Conservation (phyloP, 179 eudicot genomes). For the Nepenthes alata region DNA sequence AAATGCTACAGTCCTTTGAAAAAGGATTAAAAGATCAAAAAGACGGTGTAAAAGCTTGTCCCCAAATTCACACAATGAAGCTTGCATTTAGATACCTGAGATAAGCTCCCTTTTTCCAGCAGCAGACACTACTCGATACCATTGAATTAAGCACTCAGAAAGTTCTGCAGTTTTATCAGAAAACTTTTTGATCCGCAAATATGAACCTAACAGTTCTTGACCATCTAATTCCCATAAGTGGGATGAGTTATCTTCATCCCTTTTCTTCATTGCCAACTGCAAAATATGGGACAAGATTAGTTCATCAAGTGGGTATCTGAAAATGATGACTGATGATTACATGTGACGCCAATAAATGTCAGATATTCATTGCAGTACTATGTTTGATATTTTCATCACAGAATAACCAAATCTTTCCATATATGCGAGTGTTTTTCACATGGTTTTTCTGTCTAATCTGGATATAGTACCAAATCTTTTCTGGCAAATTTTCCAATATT, state of each 20-base stretch:
- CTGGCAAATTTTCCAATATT: too few relatives aligned
- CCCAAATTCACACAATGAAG: slow-evolving; percentile 2
- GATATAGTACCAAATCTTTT: too few relatives aligned
- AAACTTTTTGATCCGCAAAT: slow-evolving; percentile 51
- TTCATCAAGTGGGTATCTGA: too few relatives aligned
- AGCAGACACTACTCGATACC: slow-evolving; percentile 68
- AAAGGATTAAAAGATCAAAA: too few relatives aligned
- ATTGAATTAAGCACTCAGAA: slow-evolving; percentile 67
- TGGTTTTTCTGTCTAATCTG: too few relatives aligned
- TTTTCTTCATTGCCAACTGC: slow-evolving; percentile 63
- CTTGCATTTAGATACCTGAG: slow-evolving; percentile 43
- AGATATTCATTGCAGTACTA: too few relatives aligned
- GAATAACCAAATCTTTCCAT: too few relatives aligned
- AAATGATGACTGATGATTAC: too few relatives aligned
- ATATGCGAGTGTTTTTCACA: too few relatives aligned
- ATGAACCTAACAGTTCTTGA: slow-evolving; percentile 69
- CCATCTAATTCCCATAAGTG: slow-evolving; percentile 57
- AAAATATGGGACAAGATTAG: slow-evolving; percentile 5
- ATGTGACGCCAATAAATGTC: too few relatives aligned
- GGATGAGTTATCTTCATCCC: slow-evolving; percentile 34
- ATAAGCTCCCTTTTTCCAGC: slow-evolving; percentile 67
- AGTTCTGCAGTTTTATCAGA: slow-evolving; percentile 52
- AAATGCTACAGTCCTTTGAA: too few relatives aligned
- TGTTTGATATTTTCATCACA: too few relatives aligned
- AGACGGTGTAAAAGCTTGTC: neutral